phyloP scores from a whole-genome alignment of 257 asterid species.

The Solanum corneliomulleri region DNA sequence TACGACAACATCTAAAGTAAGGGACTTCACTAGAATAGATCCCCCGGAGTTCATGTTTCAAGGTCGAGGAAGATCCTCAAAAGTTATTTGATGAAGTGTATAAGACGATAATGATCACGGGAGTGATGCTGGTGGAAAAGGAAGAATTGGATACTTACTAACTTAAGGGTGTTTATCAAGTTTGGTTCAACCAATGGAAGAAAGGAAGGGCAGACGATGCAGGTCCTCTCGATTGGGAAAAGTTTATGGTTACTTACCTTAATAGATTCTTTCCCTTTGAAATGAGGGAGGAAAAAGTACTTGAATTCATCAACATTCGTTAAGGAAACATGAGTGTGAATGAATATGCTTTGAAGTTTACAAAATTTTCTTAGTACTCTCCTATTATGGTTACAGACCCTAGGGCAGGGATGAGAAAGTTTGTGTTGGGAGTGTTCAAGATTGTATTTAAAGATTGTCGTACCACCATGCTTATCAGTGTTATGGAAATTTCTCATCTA shows the following conservation, averaged over 20 bases:
- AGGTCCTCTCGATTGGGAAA: not conserved
- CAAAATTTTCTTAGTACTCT: not conserved
- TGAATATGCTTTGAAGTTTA: not conserved
- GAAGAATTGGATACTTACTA: not conserved
- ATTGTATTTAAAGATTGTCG: not conserved
- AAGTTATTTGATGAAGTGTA: not conserved
- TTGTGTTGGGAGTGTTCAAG: not conserved
- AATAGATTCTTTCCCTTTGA: too few species aligned
- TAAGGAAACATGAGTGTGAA: not conserved
- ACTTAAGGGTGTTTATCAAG: not conserved
- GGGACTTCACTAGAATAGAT: not conserved
- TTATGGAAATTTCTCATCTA: not conserved
- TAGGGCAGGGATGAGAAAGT: not conserved
- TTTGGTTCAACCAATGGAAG: not conserved
- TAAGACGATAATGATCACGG: not conserved
- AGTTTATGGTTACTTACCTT: not conserved
- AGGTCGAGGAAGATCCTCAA: not conserved
- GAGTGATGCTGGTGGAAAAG: not conserved
- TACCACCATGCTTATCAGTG: not conserved
- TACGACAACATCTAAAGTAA: not conserved
- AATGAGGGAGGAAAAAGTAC: not conserved
- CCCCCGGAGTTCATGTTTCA: not conserved
- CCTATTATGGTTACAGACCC: not conserved
- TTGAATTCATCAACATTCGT: too few species aligned
- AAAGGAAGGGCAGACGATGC: rapidly evolving